Evolutionary conservation across 164 flowering plant genomes (phyloP).

Genomic region (Berberis vulgaris): DNA sequence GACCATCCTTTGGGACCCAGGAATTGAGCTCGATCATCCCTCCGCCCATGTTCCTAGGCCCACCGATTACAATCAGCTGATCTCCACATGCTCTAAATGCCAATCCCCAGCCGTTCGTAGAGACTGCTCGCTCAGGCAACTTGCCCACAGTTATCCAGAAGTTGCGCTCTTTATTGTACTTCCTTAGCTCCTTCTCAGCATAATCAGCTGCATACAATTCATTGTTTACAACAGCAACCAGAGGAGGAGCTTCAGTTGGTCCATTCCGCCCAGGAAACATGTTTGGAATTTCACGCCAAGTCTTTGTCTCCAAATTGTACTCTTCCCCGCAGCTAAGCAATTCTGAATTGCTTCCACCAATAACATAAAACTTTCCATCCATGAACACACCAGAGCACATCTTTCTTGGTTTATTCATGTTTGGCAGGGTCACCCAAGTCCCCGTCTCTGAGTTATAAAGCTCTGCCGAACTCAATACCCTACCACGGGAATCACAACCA

Average conservation of each 20-base stretch:
- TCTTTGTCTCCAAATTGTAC: conserved; percentile 52
- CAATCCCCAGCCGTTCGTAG: conserved; percentile 93
- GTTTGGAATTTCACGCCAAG: conserved; percentile 71
- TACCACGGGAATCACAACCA: conserved; percentile 71
- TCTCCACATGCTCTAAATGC: conserved; percentile 93
- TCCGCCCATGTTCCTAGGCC: conserved; percentile 59
- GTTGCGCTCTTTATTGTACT: conserved; percentile 47
- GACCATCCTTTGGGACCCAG: conserved; percentile 80
- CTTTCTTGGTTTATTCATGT: conserved; percentile 75
- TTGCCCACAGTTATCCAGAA: conserved; percentile 69
- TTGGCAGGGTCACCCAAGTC: conserved; percentile 53
- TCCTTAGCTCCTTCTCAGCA: conserved; percentile 65
- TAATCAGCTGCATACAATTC: conserved; percentile 88
- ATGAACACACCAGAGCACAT: conserved; percentile 94
- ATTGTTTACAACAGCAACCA: conserved; percentile 82
- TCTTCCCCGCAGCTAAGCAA: conserved; percentile 79
- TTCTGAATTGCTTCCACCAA: conserved; percentile 59
- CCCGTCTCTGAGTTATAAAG: conserved; percentile 74
- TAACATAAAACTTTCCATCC: conserved; percentile 84
- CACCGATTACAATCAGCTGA: conserved; percentile 77
- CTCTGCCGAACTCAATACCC: conserved; percentile 57
- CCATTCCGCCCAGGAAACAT: conserved; percentile 65
- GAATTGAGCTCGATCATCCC: conserved; percentile 73
- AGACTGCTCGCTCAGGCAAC: conserved; percentile 75
- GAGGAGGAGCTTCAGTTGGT: conserved; percentile 68